Evolutionary conservation across 2,329 filamentous ascomycete species (phyloP).

Genomic region (Nannizziopsis arthrosporioides): DNA sequence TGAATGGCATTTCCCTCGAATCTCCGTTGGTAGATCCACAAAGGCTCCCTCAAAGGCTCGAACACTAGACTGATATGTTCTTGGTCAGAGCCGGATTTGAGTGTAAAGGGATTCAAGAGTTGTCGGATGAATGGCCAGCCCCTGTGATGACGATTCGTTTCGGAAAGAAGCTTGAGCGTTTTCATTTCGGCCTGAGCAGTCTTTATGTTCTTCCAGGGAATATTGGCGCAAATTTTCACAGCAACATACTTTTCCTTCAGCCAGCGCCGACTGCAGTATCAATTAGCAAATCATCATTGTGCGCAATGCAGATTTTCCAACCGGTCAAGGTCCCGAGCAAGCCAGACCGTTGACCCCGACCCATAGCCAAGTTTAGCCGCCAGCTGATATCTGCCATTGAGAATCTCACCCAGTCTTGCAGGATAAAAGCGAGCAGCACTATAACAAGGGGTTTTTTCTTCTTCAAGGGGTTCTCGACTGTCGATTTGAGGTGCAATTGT

Average conservation of each 20-base stretch:
- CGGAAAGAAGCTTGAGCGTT: slow-evolving; percentile 20
- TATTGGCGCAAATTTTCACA: slow-evolving; percentile 24
- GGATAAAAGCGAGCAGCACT: slow-evolving; percentile 13
- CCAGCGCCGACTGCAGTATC: slow-evolving; percentile 20
- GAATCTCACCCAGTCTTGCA: slow-evolving; percentile 11
- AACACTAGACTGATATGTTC: slow-evolving; percentile 28
- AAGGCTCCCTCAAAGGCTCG: slow-evolving; percentile 28
- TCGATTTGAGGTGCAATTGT: slow-evolving; percentile 4
- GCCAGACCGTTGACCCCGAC: slow-evolving; percentile 32
- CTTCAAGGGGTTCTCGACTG: slow-evolving; percentile 3
- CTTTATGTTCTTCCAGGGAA: slow-evolving; percentile 6
- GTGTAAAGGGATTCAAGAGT: slow-evolving; percentile 24
- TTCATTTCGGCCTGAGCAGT: slow-evolving; percentile 19
- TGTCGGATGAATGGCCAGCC: slow-evolving; percentile 25
- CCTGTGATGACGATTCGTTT: slow-evolving; percentile 19
- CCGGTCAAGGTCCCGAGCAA: slow-evolving; percentile 1
- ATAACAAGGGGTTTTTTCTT: slow-evolving; percentile 11
- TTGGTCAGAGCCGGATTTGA: slow-evolving; percentile 15
- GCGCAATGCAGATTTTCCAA: neutral
- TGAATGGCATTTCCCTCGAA: slow-evolving; percentile 21
- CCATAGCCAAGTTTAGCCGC: slow-evolving; percentile 35
- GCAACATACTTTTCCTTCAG: slow-evolving; percentile 23
- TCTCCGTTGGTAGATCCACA: slow-evolving; percentile 23
- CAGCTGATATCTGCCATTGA: slow-evolving; percentile 16
- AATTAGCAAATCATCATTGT: neutral